Conservation (phyloP, 2,329 filamentous ascomycete species). For the Helotiales sp. region DNA sequence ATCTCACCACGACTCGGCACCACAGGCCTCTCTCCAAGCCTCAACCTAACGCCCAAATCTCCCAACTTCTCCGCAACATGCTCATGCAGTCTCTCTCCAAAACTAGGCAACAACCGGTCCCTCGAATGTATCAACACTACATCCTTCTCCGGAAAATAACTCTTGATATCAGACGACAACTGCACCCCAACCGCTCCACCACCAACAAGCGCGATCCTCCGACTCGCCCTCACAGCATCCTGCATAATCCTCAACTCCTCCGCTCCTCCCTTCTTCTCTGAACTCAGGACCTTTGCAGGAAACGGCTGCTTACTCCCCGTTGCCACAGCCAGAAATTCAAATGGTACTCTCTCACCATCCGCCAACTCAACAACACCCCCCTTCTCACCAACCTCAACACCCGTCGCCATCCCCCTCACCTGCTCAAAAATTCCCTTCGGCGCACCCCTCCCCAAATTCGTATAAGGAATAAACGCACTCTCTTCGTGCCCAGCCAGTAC, state of each 20-base stretch:
- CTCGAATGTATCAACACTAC: constrained; percentile 51
- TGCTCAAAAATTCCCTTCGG: constrained; percentile 36
- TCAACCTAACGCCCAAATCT: constrained; percentile 40
- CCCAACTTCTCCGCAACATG: constrained; percentile 36
- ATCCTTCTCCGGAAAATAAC: constrained; percentile 44
- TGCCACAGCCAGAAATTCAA: constrained; percentile 44
- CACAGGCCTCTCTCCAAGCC: constrained; percentile 38
- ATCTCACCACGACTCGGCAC: constrained; percentile 16
- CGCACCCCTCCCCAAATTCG: constrained; percentile 28
- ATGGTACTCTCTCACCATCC: constrained; percentile 39
- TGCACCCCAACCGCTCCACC: constrained; percentile 52
- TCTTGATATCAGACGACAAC: constrained; percentile 49
- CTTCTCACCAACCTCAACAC: constrained; percentile 24
- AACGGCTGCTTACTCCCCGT: constrained; percentile 39
- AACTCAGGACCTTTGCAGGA: constrained; percentile 36
- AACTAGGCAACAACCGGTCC: constrained; percentile 40
- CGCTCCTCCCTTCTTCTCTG: constrained; percentile 33
- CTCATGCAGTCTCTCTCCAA: constrained; percentile 42
- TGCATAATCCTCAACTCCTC: constrained; percentile 36
- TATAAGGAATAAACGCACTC: constrained; percentile 51
- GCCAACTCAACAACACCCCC: constrained; percentile 35
- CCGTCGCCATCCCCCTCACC: constrained; percentile 36
- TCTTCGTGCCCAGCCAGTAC: constrained; percentile 45
- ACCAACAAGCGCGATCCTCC: constrained; percentile 39
- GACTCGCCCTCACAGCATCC: constrained; percentile 29